These are phyloP conservation scores for Phoma sp. DNA, from an alignment of 2,329 filamentous ascomycete genomes.

Conservation along the genomic window DNA sequence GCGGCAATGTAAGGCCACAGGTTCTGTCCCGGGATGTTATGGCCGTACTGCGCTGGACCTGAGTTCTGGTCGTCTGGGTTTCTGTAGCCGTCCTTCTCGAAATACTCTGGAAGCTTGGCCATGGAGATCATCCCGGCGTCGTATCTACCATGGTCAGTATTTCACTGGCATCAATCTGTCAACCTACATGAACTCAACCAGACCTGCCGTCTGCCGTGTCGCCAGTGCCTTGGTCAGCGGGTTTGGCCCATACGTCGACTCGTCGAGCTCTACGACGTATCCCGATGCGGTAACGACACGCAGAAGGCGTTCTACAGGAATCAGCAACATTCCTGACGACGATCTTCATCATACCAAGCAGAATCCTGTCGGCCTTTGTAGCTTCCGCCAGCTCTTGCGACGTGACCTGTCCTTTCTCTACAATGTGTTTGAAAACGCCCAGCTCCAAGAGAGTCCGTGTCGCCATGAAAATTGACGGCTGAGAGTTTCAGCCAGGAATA, in stretches of 20 bases:
- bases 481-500: neutral
- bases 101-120: constrained; percentile 27
- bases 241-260: neutral
- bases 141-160: neutral
- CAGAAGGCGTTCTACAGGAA: constrained; percentile 1
- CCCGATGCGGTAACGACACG: constrained; percentile 7
- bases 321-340: neutral
- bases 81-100: constrained; percentile 26
- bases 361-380: constrained; percentile 5
- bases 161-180: too few relatives aligned
- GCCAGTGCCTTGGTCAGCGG: constrained; percentile 1
- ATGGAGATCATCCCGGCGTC: constrained; percentile 6
- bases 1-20: neutral
- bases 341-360: constrained; percentile 1
- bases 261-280: constrained; percentile 6
- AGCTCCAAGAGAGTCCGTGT: neutral
- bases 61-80: constrained; percentile 29
- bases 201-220: constrained; percentile 3
- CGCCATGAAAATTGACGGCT: constrained; percentile 12
- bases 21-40: neutral
- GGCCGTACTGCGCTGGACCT: constrained; percentile 29
- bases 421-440: constrained; percentile 5
- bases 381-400: constrained; percentile 5
- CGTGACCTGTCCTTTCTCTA: neutral
- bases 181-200: constrained; percentile 7